phyloP scores from a whole-genome alignment of 2,329 filamentous ascomycete genomes.

The Capronia americana region DNA sequence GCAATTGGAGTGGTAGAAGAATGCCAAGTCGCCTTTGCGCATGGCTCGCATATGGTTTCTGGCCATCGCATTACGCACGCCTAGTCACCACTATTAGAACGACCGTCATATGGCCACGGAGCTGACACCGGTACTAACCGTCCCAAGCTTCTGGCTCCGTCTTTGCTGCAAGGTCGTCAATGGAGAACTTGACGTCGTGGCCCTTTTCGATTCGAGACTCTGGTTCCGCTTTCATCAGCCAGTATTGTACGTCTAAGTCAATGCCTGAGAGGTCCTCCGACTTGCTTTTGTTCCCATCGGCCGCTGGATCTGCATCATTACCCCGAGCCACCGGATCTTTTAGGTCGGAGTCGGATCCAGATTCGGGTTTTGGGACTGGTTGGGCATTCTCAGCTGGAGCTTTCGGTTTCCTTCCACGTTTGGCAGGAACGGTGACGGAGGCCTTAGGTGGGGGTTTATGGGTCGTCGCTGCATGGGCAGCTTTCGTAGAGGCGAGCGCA shows the following conservation, averaged over 20 bases:
- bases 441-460: neutral
- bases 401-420: conserved; percentile 17
- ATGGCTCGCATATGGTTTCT: conserved; percentile 90
- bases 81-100: conserved; percentile 23
- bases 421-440: neutral
- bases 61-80: conserved; percentile 55
- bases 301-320: conserved; percentile 23
- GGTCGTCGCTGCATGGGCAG: neutral
- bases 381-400: neutral
- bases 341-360: neutral
- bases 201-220: conserved; percentile 86
- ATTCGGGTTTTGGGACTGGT: conserved; percentile 7
- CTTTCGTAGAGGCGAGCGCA: neutral
- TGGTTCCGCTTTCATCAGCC: conserved; percentile 88
- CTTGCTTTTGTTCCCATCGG: conserved; percentile 26
- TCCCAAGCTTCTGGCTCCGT: conserved; percentile 87
- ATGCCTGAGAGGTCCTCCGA: conserved; percentile 19
- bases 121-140: conserved; percentile 61
- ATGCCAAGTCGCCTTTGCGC: conserved; percentile 88
- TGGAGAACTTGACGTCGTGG: conserved; percentile 88
- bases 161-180: conserved; percentile 80
- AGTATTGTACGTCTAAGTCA: conserved; percentile 61
- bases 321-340: conserved; percentile 9
- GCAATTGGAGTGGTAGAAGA: conserved; percentile 97
- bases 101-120: neutral